These are phyloP conservation scores for Salinomyces thailandicus DNA, from an alignment of 2,329 filamentous ascomycete genomes.

Conservation along the genomic window DNA sequence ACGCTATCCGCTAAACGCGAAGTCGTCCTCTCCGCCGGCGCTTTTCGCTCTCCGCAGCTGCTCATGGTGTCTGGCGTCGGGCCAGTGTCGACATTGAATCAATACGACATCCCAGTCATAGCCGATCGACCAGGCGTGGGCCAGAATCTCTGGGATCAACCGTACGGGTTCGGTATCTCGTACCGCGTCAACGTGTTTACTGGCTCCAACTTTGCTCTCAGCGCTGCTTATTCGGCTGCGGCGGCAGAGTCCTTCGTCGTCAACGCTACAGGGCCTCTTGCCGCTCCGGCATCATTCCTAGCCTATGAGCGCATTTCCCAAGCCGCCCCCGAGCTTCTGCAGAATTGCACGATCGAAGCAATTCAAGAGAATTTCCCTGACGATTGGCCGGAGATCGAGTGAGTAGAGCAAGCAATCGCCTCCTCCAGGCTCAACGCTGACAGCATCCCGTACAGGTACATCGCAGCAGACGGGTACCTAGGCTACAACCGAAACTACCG, in stretches of 20 bases:
- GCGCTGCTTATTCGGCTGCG: not conserved
- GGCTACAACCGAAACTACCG: constrained; percentile 1
- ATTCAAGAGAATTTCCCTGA: constrained; percentile 14
- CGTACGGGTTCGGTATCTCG: not conserved
- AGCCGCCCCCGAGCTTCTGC: constrained; percentile 5
- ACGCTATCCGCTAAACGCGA: constrained; percentile 26
- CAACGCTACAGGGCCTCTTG: constrained; percentile 15
- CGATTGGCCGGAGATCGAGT: constrained; percentile 29
- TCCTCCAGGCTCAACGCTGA: not conserved
- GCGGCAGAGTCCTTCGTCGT: constrained; percentile 9
- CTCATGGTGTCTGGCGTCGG: constrained; percentile 24
- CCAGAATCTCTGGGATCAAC: constrained; percentile 10
- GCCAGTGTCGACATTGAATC: constrained; percentile 21
- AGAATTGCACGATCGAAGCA: not conserved
- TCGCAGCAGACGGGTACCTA: not conserved
- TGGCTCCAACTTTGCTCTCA: not conserved
- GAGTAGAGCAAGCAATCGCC: constrained; percentile 3
- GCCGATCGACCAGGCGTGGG: constrained; percentile 21
- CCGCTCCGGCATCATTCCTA: constrained; percentile 11
- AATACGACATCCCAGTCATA: constrained; percentile 22
- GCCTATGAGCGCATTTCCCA: constrained; percentile 9
- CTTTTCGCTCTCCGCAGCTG: constrained; percentile 33
- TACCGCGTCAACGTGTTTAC: not conserved
- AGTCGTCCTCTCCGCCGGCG: constrained; percentile 35
- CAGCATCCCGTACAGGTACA: not conserved